Base-by-base conservation (phyloP, 768 basidiomycete genomes). In the Kwoniella europaea region DNA sequence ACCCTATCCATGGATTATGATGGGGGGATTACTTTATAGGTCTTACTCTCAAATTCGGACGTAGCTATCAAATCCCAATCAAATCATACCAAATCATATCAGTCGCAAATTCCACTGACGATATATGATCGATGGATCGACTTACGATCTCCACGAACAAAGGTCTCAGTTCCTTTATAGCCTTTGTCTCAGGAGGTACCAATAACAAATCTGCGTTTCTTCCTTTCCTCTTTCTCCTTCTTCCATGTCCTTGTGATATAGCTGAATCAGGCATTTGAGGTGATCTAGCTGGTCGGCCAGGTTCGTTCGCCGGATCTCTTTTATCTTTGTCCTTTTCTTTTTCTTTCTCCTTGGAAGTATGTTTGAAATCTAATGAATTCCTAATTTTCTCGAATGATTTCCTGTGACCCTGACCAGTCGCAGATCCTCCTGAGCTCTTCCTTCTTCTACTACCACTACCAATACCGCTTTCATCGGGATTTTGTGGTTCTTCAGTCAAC, bases 121-220 rank as follows among this genome's bases (percentile, higher is more conserved):
- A 44, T n/a, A 13, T 53, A 29, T 27, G 9, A n/a, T 12, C 18
- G 29, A 29, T 29, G 13, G 24, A 42, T 35, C 7, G 15, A 80
- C 89, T 79, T 71, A 97, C 94, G 88, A 98, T 89, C 85, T 98
- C 97, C 55, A 91, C 88, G 82, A 98, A 98, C 29, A 98, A 76
- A 1, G 96, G 94, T 46, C 97, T 85, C 22, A 99, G 82, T 70
- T 89, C 86, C n/a, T 92, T 91, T 63, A 98, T 88, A 77, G 90
- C 87, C 58, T 86, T 84, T 58, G 98, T 85, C 63, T 92, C 89
- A 1, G 97, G 97, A 55, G 91, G 90, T 74, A 89, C 88, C 55
- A 91, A 82, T 9, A 85, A 43, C 12, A 79, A 57, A 20, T 63
- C 35, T 35, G 35, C 65, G 20, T 65, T 67, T 66, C 55, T 58